Percentiles rank a stretch among this genome's conserved stretches.
These are phyloP conservation scores for Oropetium thomaeum DNA, from an alignment of 176 grass and related monocot genomes.

Conservation along the genomic window DNA sequence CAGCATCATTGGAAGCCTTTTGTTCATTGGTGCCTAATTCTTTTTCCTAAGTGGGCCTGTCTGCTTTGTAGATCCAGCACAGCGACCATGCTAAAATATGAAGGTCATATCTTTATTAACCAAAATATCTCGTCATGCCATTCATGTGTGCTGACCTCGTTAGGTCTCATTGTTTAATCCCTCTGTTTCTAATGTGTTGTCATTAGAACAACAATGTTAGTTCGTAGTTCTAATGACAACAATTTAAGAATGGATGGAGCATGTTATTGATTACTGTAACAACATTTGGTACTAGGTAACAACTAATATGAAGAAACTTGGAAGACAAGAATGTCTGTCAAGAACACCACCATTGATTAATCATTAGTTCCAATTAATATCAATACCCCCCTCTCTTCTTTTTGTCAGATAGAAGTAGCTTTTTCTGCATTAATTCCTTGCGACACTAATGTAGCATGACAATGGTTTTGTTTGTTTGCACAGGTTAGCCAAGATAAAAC, in stretches of 20 bases:
- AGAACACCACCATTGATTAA: neutral
- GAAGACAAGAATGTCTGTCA: neutral
- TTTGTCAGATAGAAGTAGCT: neutral
- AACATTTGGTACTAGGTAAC: neutral
- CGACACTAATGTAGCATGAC: neutral
- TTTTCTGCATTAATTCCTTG: constrained; percentile 12
- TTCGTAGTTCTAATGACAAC: no score
- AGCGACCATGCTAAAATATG: neutral
- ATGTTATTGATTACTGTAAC: neutral
- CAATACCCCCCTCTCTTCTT: no score
- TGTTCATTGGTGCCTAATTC: neutral
- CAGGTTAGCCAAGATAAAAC: constrained; percentile 60
- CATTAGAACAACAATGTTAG: no score
- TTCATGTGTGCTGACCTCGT: constrained; percentile 12
- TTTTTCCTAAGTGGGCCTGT: neutral
- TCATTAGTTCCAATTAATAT: neutral
- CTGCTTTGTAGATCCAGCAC: neutral
- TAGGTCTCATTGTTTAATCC: neutral
- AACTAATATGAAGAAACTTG: neutral
- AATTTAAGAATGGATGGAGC: no score
- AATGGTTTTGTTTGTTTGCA: constrained; percentile 14
- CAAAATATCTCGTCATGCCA: neutral
- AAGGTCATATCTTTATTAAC: neutral
- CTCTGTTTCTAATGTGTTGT: no score
- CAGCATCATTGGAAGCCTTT: neutral